Percentiles rank a stretch among this genome's conserved stretches.
phyloP scores from a whole-genome alignment of 2,329 filamentous ascomycete species.

The Neodidymelliopsis sp. region DNA sequence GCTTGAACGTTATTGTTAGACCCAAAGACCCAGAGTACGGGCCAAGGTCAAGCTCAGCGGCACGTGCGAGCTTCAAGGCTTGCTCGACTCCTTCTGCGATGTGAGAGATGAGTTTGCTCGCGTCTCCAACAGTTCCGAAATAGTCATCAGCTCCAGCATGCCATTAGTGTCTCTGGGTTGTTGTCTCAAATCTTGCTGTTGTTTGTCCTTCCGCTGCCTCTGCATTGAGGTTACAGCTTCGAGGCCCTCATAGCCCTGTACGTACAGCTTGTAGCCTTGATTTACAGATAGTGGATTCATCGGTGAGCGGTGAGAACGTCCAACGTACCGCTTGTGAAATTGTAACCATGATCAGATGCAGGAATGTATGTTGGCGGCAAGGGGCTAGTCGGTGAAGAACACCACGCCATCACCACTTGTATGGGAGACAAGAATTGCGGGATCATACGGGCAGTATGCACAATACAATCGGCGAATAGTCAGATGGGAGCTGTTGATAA shows the following conservation, averaged over 20 bases:
- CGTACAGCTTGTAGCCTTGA: background rate
- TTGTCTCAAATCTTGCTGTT: background rate
- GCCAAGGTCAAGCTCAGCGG: no score
- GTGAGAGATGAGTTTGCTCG: no score
- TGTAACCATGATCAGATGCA: slow-evolving; percentile 6
- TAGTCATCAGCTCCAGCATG: background rate
- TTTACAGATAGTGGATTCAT: background rate
- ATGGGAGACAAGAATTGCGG: slow-evolving; percentile 38
- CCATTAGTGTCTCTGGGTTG: background rate
- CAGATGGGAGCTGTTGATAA: slow-evolving; percentile 25
- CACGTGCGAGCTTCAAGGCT: no score
- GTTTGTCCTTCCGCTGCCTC: no score
- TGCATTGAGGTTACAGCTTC: no score
- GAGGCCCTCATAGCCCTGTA: background rate
- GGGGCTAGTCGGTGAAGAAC: slow-evolving; percentile 9
- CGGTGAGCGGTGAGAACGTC: background rate
- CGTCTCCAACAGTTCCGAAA: no score
- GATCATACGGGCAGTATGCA: slow-evolving; percentile 40
- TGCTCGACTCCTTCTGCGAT: no score
- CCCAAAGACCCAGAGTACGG: no score
- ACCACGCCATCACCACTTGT: slow-evolving; percentile 17
- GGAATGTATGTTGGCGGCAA: slow-evolving; percentile 11
- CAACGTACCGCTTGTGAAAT: background rate
- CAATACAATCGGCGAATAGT: slow-evolving; percentile 32
- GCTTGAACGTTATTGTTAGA: no score